These are phyloP conservation scores for Whalleya microplaca DNA, from an alignment of 2,329 filamentous ascomycete species.

Conservation along the genomic window DNA sequence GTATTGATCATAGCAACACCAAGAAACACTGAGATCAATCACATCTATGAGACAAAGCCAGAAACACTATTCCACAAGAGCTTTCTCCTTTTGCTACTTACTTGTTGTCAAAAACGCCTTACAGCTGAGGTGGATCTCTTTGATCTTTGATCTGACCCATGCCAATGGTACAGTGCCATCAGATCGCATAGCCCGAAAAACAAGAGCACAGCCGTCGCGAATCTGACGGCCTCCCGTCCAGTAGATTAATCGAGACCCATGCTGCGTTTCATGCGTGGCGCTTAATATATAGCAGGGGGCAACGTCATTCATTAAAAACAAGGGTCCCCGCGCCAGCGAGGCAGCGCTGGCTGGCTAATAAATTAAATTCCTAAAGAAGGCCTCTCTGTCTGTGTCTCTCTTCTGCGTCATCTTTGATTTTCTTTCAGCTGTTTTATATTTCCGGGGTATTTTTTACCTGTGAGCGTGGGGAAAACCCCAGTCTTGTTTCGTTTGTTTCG, in stretches of 20 bases:
- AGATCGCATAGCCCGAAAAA: conserved; percentile 4
- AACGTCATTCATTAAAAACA: conserved; percentile 19
- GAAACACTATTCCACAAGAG: no score
- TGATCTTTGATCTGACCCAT: neutral
- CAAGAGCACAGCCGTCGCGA: conserved; percentile 21
- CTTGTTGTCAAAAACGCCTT: no score
- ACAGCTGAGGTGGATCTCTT: conserved; percentile 1
- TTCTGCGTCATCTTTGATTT: neutral
- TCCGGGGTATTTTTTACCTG: conserved; percentile 1
- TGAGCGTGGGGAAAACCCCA: neutral
- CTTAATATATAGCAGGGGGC: conserved; percentile 11
- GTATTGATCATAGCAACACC: no score
- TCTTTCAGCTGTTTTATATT: neutral
- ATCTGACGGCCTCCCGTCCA: conserved; percentile 7
- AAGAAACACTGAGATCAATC: no score
- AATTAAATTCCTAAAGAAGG: no score
- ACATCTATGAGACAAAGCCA: no score
- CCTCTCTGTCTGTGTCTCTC: neutral
- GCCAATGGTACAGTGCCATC: conserved; percentile 2
- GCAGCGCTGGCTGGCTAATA: neutral
- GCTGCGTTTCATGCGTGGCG: conserved; percentile 23
- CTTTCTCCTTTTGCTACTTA: no score
- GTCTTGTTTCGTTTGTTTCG: neutral
- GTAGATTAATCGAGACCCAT: conserved; percentile 21
- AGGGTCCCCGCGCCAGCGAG: neutral